These are phyloP conservation scores for Fusarium concolor DNA, from an alignment of 2,329 filamentous ascomycete species.

Conservation along the genomic window DNA sequence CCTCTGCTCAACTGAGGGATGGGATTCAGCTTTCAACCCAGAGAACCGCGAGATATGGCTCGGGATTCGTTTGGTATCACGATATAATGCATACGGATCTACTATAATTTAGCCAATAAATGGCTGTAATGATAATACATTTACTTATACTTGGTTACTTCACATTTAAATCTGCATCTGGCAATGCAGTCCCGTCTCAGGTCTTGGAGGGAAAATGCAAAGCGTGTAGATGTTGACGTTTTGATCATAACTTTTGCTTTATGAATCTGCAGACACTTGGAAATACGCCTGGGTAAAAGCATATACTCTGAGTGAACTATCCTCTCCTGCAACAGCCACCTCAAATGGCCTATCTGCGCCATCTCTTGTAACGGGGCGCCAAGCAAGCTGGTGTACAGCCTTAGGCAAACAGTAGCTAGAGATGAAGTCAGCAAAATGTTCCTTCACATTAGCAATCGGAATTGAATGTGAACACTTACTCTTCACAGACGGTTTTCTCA, in stretches of 20 bases:
- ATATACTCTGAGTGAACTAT: slow-evolving; percentile 70
- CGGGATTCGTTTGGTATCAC: slow-evolving; percentile 22
- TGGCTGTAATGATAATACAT: slow-evolving; percentile 43
- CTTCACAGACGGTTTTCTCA: slow-evolving; percentile 50
- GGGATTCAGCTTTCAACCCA: not conserved
- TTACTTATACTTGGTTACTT: not conserved
- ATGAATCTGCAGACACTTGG: slow-evolving; percentile 27
- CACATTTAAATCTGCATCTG: not conserved
- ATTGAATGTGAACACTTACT: slow-evolving; percentile 52
- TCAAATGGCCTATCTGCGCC: slow-evolving; percentile 50
- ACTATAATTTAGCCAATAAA: slow-evolving; percentile 28
- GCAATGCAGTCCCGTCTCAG: too few species aligned
- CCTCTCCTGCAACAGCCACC: slow-evolving; percentile 69
- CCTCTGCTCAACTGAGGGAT: not conserved
- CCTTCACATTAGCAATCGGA: not conserved
- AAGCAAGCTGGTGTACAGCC: slow-evolving; percentile 74
- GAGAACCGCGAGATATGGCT: not conserved
- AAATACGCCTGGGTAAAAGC: slow-evolving; percentile 52
- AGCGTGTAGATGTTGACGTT: not conserved
- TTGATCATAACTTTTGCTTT: slow-evolving; percentile 29
- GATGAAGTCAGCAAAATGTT: slow-evolving; percentile 23
- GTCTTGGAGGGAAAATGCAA: not conserved
- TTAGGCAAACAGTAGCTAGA: slow-evolving; percentile 64
- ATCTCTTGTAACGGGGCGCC: slow-evolving; percentile 65
- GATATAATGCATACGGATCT: slow-evolving; percentile 38